Evolutionary conservation across 352 stramenopile species (phyloP), one percentile per base, ranked within the genome.

Genomic region (Aphanomyces cochlioides): DNA sequence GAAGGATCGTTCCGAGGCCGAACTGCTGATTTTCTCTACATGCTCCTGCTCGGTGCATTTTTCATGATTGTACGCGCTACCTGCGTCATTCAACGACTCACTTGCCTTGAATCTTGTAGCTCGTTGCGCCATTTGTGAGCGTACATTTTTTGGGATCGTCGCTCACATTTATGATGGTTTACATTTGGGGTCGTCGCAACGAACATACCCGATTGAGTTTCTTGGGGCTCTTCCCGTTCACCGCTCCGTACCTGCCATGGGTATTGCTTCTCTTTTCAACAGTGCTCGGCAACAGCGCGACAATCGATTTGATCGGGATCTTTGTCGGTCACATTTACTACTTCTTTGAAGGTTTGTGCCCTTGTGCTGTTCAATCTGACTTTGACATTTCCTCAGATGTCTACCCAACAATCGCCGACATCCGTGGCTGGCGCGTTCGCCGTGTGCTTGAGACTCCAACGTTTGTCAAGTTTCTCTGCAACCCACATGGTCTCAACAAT

Each of bases 81-180:
- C 64, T 34, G 1, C 17, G 1, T 56, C 5, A 12, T 58, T 38
- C 75, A 21, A 50, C 47, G 4, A 2, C 45, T 8, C 43, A 63
- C 15, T 59, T 5, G 13, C 64, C 50, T 40, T 67, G 17, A 15
- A 61, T 56, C 19, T 47, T 64, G 73, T 37, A 96, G 88, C 76
- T 94, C n/a, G 83, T 98, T 10, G 96, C 97, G 47, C 95, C 96
- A 12, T 99, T 98, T 73, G 85, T 98, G 19, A 95, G 87, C 74
- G 96, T 99, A 45, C 93, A 98, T 69, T 99, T 99, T 79, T 82
- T 99, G 7, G 96, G 97, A 17, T 98, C 90, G 73, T 98, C 96
- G 15, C 82, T 99, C 34, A 98, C 97, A n/a, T 99, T 99, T 76
- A 99, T 99, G 96, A 99, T 99, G 97, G 90, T 99, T 5, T 99